Evolutionary conservation across 2,329 filamentous ascomycete species (phyloP).

Genomic region (Neofusicoccum cordaticola): DNA sequence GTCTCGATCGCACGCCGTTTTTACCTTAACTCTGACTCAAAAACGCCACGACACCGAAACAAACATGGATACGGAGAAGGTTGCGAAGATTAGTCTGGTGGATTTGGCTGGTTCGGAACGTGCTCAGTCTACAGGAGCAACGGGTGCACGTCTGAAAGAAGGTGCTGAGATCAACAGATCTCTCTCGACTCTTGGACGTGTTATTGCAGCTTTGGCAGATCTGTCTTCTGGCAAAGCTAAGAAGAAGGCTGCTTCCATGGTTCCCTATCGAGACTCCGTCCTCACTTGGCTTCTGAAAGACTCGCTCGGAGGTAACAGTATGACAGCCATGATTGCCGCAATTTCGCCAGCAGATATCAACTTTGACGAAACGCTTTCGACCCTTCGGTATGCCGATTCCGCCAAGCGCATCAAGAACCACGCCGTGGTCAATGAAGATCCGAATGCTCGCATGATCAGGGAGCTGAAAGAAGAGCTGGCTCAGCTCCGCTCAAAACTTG

Average conservation of each 20-base stretch:
- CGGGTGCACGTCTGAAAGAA: constrained; percentile 90
- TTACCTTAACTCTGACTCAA: constrained; percentile 92
- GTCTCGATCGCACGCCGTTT: constrained; percentile 96
- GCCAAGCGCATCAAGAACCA: constrained; percentile 99
- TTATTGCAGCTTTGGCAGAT: constrained; percentile 93
- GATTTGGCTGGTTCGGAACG: constrained; percentile 97
- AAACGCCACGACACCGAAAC: constrained; percentile 89
- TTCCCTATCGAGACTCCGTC: constrained; percentile 95
- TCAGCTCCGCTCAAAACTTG: constrained; percentile 79
- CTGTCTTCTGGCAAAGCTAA: constrained; percentile 77
- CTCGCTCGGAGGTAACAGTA: constrained; percentile 94
- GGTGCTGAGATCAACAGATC: constrained; percentile 98
- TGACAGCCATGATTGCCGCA: constrained; percentile 99
- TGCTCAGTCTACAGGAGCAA: constrained; percentile 95
- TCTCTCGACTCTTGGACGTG: constrained; percentile 90
- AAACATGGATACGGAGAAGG: constrained; percentile 96
- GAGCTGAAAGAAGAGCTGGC: constrained; percentile 94
- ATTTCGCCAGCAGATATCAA: constrained; percentile 99
- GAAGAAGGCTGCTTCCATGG: constrained; percentile 74
- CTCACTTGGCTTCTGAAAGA: constrained; percentile 97
- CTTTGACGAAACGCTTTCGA: constrained; percentile 95
- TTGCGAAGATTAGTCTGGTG: constrained; percentile 95
- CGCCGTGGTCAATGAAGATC: constrained; percentile 97
- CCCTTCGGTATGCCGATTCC: constrained; percentile 91
- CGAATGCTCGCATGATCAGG: constrained; percentile 97